These are phyloP conservation scores for Phytophthora pini DNA, from an alignment of 352 stramenopile genomes.

Conservation along the genomic window DNA sequence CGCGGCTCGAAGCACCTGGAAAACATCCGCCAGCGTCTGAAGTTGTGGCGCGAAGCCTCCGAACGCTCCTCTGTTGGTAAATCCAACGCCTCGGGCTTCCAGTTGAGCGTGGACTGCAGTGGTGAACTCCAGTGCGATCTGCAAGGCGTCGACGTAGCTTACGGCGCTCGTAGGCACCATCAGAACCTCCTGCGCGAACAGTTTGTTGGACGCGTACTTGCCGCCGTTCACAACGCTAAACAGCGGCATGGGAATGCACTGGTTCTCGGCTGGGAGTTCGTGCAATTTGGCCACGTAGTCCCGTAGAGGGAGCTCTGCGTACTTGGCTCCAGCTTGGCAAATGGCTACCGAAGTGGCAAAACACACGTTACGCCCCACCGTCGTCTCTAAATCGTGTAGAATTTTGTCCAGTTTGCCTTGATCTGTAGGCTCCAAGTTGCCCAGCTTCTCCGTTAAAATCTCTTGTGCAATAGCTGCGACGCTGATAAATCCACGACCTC, in stretches of 20 bases:
- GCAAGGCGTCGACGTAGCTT: slow-evolving; percentile 67
- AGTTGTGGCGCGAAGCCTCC: slow-evolving; percentile 71
- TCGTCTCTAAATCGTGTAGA: slow-evolving; percentile 46
- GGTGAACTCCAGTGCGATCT: slow-evolving; percentile 63
- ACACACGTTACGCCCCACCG: slow-evolving; percentile 62
- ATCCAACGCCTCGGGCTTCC: slow-evolving; percentile 58
- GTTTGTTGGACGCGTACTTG: slow-evolving; percentile 67
- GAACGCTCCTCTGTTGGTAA: slow-evolving; percentile 63
- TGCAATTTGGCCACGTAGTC: slow-evolving; percentile 64
- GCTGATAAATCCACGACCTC: slow-evolving; percentile 44
- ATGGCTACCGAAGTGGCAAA: slow-evolving; percentile 66
- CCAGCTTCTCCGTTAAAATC: slow-evolving; percentile 49
- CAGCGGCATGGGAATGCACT: slow-evolving; percentile 72
- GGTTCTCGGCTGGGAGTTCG: slow-evolving; percentile 49
- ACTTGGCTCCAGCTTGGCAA: slow-evolving; percentile 71
- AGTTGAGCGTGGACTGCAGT: slow-evolving; percentile 49
- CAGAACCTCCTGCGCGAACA: slow-evolving; percentile 73
- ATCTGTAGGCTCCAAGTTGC: slow-evolving; percentile 52
- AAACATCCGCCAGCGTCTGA: slow-evolving; percentile 62
- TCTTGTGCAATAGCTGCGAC: slow-evolving; percentile 44
- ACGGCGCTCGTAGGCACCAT: slow-evolving; percentile 55
- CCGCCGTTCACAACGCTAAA: slow-evolving; percentile 81
- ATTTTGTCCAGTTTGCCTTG: slow-evolving; percentile 50
- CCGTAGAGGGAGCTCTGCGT: slow-evolving; percentile 53
- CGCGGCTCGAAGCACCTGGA: slow-evolving; percentile 59